Evolutionary conservation across 805 yeast species (phyloP).

Genomic region (Tetrapisispora nanseiensis): DNA sequence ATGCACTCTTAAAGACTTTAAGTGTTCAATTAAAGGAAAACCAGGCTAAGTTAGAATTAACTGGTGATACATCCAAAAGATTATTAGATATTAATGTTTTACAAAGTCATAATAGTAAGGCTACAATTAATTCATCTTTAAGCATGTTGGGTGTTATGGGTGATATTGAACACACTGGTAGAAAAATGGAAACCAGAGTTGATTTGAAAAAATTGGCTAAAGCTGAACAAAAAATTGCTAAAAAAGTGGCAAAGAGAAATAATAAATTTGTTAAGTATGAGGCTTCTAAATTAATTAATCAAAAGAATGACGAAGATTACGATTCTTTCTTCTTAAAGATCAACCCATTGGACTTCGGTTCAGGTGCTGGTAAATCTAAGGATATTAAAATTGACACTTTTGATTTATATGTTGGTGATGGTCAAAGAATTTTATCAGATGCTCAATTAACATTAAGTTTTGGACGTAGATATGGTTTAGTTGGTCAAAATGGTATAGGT

Average conservation of each 20-base stretch:
- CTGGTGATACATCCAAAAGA: conserved; percentile 84
- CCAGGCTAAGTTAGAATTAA: conserved; percentile 61
- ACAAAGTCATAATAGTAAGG: conserved; percentile 48
- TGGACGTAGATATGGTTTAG: conserved; percentile 94
- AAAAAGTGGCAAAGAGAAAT: conserved; percentile 83
- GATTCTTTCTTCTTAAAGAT: conserved; percentile 92
- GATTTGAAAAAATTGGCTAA: conserved; percentile 94
- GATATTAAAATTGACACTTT: conserved; percentile 89
- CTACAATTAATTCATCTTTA: conserved; percentile 66
- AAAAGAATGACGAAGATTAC: conserved; percentile 60
- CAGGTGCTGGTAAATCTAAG: conserved; percentile 91
- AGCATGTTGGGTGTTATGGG: conserved; percentile 68
- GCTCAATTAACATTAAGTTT: conserved; percentile 77
- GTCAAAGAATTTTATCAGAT: conserved; percentile 83
- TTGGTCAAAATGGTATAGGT: conserved; percentile 99
- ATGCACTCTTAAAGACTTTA: conserved; percentile 39
- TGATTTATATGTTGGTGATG: conserved; percentile 92
- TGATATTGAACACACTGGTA: conserved; percentile 85
- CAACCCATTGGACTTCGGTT: conserved; percentile 86
- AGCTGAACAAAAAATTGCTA: conserved; percentile 95
- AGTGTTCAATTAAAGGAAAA: conserved; percentile 50
- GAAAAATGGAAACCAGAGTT: conserved; percentile 86
- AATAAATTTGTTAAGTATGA: conserved; percentile 81
- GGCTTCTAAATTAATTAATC: conserved; percentile 81
- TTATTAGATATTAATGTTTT: conserved; percentile 69